Evolutionary conservation across 768 basidiomycete species (phyloP).

Genomic region (Trametes villosa): DNA sequence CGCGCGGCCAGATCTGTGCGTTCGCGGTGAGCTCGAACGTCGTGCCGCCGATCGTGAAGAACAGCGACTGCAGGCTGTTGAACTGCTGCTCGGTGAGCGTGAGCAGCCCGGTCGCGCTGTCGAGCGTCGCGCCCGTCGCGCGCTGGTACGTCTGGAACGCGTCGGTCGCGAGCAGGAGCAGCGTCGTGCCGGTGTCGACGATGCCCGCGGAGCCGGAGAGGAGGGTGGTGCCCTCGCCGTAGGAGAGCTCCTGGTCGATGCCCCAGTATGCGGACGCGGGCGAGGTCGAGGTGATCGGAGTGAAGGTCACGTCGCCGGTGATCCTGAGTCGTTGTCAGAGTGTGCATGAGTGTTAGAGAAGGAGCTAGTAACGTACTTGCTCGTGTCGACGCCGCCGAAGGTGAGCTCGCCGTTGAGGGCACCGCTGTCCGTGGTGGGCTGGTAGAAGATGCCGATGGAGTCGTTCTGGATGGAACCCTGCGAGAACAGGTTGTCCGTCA

Average conservation of each 20-base stretch:
- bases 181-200: slow-evolving; percentile 58
- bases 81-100: slow-evolving; percentile 55
- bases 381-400: slow-evolving; percentile 55
- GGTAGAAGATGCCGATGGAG: slow-evolving; percentile 56
- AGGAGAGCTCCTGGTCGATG: slow-evolving; percentile 48
- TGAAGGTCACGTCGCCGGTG: slow-evolving; percentile 32
- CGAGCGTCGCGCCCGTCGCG: slow-evolving; percentile 56
- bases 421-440: slow-evolving; percentile 45
- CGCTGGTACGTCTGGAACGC: slow-evolving; percentile 59
- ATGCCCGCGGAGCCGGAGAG: slow-evolving; percentile 47
- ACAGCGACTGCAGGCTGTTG: slow-evolving; percentile 50
- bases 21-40: slow-evolving; percentile 62
- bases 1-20: slow-evolving; percentile 73
- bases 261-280: slow-evolving; percentile 57
- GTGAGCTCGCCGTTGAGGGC: slow-evolving; percentile 57
- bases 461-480: slow-evolving; percentile 51
- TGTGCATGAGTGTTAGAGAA: not conserved
- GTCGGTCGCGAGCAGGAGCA: slow-evolving; percentile 59
- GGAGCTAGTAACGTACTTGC: slow-evolving; percentile 38
- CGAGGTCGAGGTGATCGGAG: slow-evolving; percentile 48
- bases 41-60: slow-evolving; percentile 56
- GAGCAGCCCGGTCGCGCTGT: slow-evolving; percentile 59
- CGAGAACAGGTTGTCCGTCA: slow-evolving; percentile 59
- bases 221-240: slow-evolving; percentile 37
- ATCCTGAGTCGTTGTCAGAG: slow-evolving; percentile 11